Conservation (phyloP, 768 basidiomycete genomes). For the Boletales sp. region DNA sequence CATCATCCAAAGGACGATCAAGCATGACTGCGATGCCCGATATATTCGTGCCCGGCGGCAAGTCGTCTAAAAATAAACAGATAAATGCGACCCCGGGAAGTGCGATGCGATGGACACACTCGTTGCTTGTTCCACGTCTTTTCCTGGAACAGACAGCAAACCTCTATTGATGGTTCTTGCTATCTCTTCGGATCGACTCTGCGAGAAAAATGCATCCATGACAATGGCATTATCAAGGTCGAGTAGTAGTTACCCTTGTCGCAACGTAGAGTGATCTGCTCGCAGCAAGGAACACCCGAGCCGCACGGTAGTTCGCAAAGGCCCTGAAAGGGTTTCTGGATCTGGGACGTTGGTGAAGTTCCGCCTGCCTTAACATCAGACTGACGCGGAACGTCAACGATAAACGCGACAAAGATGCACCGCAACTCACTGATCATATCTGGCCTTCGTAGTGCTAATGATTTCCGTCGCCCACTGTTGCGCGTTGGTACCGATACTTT, state of each 20-base stretch:
- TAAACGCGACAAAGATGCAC: neutral
- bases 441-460: neutral
- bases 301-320: conserved; percentile 2
- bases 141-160: conserved; percentile 1
- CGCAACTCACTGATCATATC: conserved; percentile 6
- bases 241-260: conserved; percentile 5
- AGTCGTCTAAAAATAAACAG: neutral
- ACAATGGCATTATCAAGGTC: no score
- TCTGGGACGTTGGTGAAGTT: neutral
- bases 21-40: conserved; percentile 3
- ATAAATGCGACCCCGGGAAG: no score
- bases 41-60: neutral
- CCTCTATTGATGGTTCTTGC: neutral
- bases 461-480: neutral
- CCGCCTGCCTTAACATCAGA: neutral
- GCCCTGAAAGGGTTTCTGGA: conserved; percentile 3
- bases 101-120: neutral
- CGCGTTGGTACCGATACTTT: neutral
- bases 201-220: neutral
- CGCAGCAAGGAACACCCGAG: conserved; percentile 1
- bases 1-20: conserved; percentile 7
- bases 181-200: conserved; percentile 10
- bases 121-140: neutral
- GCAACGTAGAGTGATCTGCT: neutral
- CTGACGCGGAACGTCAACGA: neutral